Evolutionary conservation across 306 rosid species (phyloP), one percentile per base, ranked within the genome.

Genomic region (Aeschynomene evenia): DNA sequence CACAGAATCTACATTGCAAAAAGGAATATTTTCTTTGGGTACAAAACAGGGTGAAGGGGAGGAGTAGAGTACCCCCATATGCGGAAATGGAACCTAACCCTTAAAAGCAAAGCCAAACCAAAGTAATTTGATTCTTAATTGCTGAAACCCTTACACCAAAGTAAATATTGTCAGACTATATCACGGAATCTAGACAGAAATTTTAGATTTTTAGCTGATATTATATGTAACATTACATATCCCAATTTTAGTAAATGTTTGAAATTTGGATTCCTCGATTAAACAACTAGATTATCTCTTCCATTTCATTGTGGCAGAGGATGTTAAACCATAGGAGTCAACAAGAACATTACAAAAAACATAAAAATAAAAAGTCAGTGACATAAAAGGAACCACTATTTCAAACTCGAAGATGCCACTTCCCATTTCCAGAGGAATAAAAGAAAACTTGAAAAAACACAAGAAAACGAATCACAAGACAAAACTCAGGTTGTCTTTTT

Each of bases 321-420:
- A 79, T 18, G 61, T 37, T 9, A 63, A 76, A 71, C 43, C 51
- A 16, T 22, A 34, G 19, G 21, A 63, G 1, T 46, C 57, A 34
- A 31, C 13, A 60, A 60, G 31, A 67, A 28, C 14, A 19, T 33
- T 16, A n/a, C n/a, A n/a, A n/a, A n/a, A n/a, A n/a, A n/a, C n/a
- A n/a, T 14, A 20, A 65, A 42, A 34, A 43, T 20, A 10, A 16
- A 46, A 48, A 60, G n/a, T 1, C 18, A 57, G 61, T n/a, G 19
- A 12, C 53, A n/a, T 58, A 20, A 34, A 65, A 26, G 13, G 68
- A 54, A 39, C 68, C 54, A 37, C 34, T 20, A 39, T 15, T 42
- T 56, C 23, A 66, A 66, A 66, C 37, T 59, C 18, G 36, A 50
- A 23, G 61, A 7, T 14, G 68, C 16, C 29, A 28, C 43, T 12